Percentiles rank a stretch among this genome's conserved stretches.
Conservation (phyloP, 2,329 filamentous ascomycete genomes). For the Cercospora nicotianae region DNA sequence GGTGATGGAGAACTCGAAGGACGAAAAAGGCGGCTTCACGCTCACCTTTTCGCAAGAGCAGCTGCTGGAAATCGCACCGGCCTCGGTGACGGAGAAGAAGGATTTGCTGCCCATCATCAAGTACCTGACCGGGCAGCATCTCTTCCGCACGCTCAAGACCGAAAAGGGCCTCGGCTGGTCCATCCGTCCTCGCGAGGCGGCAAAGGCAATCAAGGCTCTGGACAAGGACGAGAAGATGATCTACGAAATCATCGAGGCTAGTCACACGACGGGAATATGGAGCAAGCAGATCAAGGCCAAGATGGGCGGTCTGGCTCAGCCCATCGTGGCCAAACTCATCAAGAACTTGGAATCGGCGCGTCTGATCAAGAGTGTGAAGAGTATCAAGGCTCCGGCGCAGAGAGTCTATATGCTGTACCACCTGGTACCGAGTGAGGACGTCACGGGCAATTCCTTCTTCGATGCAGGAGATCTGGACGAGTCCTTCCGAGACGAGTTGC, state of each 20-base stretch:
- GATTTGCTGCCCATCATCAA: conserved; percentile 36
- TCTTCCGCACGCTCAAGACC: conserved; percentile 37
- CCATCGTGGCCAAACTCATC: conserved; percentile 74
- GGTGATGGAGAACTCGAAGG: conserved; percentile 27
- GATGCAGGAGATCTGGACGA: conserved; percentile 87
- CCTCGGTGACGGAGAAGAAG: conserved; percentile 20
- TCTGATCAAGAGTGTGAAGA: conserved; percentile 86
- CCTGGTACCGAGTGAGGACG: conserved; percentile 81
- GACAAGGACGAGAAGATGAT: conserved; percentile 75
- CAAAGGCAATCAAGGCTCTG: conserved; percentile 46
- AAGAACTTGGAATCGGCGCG: conserved; percentile 80
- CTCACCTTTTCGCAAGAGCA: conserved; percentile 38
- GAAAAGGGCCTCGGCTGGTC: conserved; percentile 35
- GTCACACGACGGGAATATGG: conserved; percentile 86
- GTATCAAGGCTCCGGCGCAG: conserved; percentile 83
- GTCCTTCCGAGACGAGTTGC: conserved; percentile 77
- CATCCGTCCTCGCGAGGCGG: conserved; percentile 29
- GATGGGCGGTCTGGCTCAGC: conserved; percentile 72
- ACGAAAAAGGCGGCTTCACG: conserved; percentile 31
- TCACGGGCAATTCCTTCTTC: conserved; percentile 93
- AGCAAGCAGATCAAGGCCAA: conserved; percentile 77
- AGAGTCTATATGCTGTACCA: conserved; percentile 95
- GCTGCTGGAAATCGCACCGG: conserved; percentile 30
- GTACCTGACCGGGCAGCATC: conserved; percentile 34
- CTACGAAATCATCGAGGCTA: conserved; percentile 84